phyloP scores from a whole-genome alignment of 495 filamentous ascomycete genomes.

The Chaetomium fimeti region DNA sequence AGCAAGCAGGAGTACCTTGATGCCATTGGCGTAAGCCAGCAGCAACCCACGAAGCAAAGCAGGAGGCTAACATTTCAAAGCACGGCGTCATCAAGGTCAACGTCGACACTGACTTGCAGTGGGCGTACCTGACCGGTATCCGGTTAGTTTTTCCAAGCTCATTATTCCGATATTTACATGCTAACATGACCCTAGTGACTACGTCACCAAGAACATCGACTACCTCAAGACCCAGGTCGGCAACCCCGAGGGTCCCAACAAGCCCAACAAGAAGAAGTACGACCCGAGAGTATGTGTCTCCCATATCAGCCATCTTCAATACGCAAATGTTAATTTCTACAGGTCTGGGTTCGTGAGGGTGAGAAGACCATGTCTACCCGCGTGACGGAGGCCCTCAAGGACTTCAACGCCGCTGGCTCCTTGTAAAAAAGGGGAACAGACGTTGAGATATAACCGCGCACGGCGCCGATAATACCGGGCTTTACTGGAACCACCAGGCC shows the following conservation, averaged over 20 bases:
- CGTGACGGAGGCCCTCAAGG: slow-evolving; percentile 74
- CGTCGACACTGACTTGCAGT: slow-evolving; percentile 83
- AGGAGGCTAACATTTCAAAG: slow-evolving; percentile 11
- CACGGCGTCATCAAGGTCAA: slow-evolving; percentile 98
- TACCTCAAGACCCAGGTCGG: slow-evolving; percentile 83
- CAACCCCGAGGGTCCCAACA: slow-evolving; percentile 92
- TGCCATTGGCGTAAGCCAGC: slow-evolving; percentile 61
- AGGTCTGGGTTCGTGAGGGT: slow-evolving; percentile 75
- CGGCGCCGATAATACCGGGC: neutral
- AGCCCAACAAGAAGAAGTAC: slow-evolving; percentile 99
- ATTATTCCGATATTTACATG: neutral
- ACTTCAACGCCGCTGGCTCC: slow-evolving; percentile 87
- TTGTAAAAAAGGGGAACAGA: slow-evolving; percentile 56
- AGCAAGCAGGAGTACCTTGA: slow-evolving; percentile 82
- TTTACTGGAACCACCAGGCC: neutral
- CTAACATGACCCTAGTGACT: slow-evolving; percentile 53
- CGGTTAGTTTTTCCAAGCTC: slow-evolving; percentile 41
- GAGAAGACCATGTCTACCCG: slow-evolving; percentile 94
- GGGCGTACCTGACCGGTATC: slow-evolving; percentile 83
- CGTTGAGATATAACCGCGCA: neutral
- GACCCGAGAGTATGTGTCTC: slow-evolving; percentile 47
- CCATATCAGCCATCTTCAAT: neutral
- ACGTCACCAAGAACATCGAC: slow-evolving; percentile 90
- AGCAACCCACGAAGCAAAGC: no score
- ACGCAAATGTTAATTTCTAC: slow-evolving; percentile 11